Evolutionary conservation across 768 basidiomycete genomes (phyloP), one percentile per base, ranked within the genome.

Genomic region (Saitozyma sp.): DNA sequence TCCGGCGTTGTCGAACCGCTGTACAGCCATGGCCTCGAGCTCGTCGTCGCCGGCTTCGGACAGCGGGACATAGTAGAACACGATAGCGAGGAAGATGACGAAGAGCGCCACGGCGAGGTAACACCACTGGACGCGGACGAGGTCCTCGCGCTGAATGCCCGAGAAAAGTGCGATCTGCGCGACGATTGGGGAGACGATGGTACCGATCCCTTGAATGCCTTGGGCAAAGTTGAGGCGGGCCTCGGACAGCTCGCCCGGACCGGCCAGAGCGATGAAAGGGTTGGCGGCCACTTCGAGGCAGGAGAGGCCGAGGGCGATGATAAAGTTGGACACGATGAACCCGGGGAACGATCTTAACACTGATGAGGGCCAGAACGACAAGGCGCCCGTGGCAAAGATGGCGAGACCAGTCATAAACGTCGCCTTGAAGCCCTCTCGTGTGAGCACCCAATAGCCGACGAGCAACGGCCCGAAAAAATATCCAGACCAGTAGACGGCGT

Each of bases 351-450:
- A 70, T 43, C 50, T n/a, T 8, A 76, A 64, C 7, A 74, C 73
- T 3, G 75, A 68, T 16, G 69, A 68, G 5, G 77, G 77, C 77
- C 75, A 78, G 54, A 76, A 78, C 7, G 73, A 64, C 71, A 78
- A 70, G 9, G 77, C 73, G 14, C 77, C 77, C 16, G 54, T 56
- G 1, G 75, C 64, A 56, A 67, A 76, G 52, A 78, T 69, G 19
- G 71, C 68, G 14, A 78, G 63, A 16, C 77, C 77, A 13, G 66
- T 53, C 13, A 78, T 73, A 61, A 78, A 76, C 8, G 77, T 76
- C 41, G 59, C 63, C 58, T 75, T 76, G 70, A 78, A 78, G 0
- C 73, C 72, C 11, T 55, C 43, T n/a, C 69, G 62, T 9, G 65
- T 68, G 16, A 78, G 58, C 0, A 67, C 59, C 68, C 72, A 71